Conservation (phyloP, 495 filamentous ascomycete species). For the Neurospora terricola region DNA sequence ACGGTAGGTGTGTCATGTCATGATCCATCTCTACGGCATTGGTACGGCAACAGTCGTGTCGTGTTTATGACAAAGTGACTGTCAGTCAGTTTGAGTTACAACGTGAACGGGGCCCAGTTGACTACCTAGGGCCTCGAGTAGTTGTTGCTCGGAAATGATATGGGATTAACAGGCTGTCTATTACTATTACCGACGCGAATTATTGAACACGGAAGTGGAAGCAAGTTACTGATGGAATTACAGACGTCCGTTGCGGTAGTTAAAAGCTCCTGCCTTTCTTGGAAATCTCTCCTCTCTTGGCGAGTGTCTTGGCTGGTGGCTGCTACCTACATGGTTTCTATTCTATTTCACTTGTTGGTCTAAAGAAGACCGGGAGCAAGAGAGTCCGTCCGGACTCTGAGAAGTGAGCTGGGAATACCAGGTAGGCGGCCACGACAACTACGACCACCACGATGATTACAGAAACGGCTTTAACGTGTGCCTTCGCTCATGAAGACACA, state of each 20-base stretch:
- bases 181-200: neutral
- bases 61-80: neutral
- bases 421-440: neutral
- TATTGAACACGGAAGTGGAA: neutral
- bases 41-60: neutral
- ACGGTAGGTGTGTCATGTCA: neutral
- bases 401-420: neutral
- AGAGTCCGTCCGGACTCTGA: neutral
- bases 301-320: neutral
- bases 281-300: neutral
- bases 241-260: neutral
- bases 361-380: neutral
- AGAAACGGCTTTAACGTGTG: neutral
- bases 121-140: neutral
- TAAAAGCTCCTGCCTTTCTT: neutral
- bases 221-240: neutral
- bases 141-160: neutral
- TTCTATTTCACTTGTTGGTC: neutral
- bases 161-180: neutral
- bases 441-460: neutral
- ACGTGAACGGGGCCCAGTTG: neutral
- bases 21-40: neutral
- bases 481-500: slow-evolving; percentile 2
- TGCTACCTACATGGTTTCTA: neutral
- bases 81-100: neutral